These are phyloP conservation scores for Entomortierella lignicola DNA, from an alignment of 192 early-diverging fungal genomes.

Conservation along the genomic window DNA sequence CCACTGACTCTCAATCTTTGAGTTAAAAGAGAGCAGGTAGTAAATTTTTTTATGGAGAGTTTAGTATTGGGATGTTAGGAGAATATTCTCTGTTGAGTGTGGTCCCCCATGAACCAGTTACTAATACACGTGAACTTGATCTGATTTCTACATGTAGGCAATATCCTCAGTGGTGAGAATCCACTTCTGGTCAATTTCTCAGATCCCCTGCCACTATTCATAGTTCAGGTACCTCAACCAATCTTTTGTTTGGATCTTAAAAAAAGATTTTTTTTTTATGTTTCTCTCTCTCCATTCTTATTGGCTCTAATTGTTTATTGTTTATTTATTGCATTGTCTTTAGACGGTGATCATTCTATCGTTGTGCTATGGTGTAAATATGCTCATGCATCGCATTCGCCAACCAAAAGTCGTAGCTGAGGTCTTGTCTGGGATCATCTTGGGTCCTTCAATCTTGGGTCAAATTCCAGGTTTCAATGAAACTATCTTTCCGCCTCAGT, in stretches of 20 bases:
- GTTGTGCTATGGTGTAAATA: slow-evolving; percentile 74
- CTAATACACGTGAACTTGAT: not conserved
- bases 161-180: slow-evolving; percentile 69
- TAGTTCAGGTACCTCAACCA: slow-evolving; percentile 82
- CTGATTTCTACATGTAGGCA: slow-evolving; percentile 4
- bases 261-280: not conserved
- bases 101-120: not conserved
- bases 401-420: slow-evolving; percentile 92
- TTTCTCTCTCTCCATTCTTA: not conserved
- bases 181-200: slow-evolving; percentile 63
- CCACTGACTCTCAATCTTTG: too few relatives aligned
- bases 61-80: too few relatives aligned
- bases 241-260: too few relatives aligned
- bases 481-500: slow-evolving; percentile 77
- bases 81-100: too few relatives aligned
- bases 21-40: too few relatives aligned
- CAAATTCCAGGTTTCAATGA: slow-evolving; percentile 72
- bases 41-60: too few relatives aligned
- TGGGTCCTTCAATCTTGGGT: slow-evolving; percentile 86
- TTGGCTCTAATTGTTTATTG: not conserved
- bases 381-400: slow-evolving; percentile 65
- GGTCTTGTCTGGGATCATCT: slow-evolving; percentile 85
- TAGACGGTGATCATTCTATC: slow-evolving; percentile 75
- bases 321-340: not conserved
- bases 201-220: slow-evolving; percentile 77